Percentiles rank a stretch among this genome's conserved stretches.
Conservation (phyloP, 2,329 filamentous ascomycete genomes). For the Pseudogymnoascus destructans region DNA sequence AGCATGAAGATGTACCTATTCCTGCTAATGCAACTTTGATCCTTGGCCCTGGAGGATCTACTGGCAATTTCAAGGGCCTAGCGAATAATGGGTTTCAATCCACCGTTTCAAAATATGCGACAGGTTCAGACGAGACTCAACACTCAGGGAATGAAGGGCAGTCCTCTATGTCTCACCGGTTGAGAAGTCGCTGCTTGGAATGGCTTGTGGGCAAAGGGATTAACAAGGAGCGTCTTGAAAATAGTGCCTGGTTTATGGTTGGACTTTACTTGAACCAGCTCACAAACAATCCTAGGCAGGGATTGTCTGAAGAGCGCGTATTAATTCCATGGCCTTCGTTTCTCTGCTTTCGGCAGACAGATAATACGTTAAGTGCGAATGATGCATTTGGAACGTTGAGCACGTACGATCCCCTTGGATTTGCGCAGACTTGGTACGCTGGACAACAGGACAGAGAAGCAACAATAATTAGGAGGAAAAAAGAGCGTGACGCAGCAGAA, state of each 20-base stretch:
- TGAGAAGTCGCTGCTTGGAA: constrained; percentile 19
- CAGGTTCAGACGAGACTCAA: background rate
- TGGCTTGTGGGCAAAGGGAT: constrained; percentile 24
- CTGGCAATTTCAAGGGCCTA: background rate
- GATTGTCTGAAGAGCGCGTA: constrained; percentile 14
- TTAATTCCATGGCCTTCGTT: constrained; percentile 25
- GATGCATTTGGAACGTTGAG: background rate
- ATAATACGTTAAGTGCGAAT: background rate
- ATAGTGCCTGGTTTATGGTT: constrained; percentile 25
- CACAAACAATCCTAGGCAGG: background rate
- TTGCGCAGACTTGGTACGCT: constrained; percentile 28
- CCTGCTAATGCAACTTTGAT: constrained; percentile 16
- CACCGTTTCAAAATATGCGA: background rate
- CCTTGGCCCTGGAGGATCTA: constrained; percentile 21
- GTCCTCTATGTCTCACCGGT: background rate
- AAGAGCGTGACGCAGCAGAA: constrained; percentile 34
- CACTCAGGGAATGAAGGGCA: background rate
- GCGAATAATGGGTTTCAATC: background rate
- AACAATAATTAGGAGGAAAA: constrained; percentile 34
- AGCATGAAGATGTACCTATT: background rate
- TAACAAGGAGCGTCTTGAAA: constrained; percentile 19
- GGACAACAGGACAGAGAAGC: constrained; percentile 31
- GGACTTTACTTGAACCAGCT: constrained; percentile 16
- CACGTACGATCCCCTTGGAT: constrained; percentile 25
- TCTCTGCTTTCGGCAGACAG: constrained; percentile 23